phyloP scores from a whole-genome alignment of 2,329 filamentous ascomycete species.

The Ophiostoma perfectum region DNA sequence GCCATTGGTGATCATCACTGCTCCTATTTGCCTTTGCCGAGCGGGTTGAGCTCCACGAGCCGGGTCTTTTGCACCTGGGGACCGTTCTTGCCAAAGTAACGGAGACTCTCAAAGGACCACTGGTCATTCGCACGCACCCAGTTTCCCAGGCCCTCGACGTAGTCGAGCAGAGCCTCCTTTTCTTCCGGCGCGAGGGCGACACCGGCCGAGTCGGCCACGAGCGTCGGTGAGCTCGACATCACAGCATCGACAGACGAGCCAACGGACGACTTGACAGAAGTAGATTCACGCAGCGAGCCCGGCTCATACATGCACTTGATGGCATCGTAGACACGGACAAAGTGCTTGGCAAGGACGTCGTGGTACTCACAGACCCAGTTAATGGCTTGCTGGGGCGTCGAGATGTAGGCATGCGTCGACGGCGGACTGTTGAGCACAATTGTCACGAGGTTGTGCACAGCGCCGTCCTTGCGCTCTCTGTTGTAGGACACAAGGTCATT shows the following conservation, averaged over 20 bases:
- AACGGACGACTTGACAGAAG: not conserved
- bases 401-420: slow-evolving; percentile 21
- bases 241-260: not conserved
- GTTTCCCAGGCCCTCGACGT: slow-evolving; percentile 27
- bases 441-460: slow-evolving; percentile 33
- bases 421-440: slow-evolving; percentile 22
- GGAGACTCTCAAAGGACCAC: slow-evolving; percentile 29
- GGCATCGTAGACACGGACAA: slow-evolving; percentile 23
- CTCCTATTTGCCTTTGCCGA: too few relatives aligned
- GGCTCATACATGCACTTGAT: not conserved
- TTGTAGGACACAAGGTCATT: slow-evolving; percentile 33
- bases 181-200: not conserved
- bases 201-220: not conserved
- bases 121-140: slow-evolving; percentile 28
- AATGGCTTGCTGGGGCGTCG: slow-evolving; percentile 24
- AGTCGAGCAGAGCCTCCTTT: not conserved
- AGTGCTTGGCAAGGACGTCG: slow-evolving; percentile 19
- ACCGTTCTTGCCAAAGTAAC: slow-evolving; percentile 27
- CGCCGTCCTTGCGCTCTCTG: slow-evolving; percentile 30
- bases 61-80: slow-evolving; percentile 6
- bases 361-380: slow-evolving; percentile 23
- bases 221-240: not conserved
- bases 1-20: not conserved
- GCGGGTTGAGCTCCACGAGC: not conserved
- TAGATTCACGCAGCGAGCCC: not conserved